Percentiles rank a stretch among this genome's conserved stretches.
phyloP scores from a whole-genome alignment of 306 rosid genomes.

The Alnus glutinosa region DNA sequence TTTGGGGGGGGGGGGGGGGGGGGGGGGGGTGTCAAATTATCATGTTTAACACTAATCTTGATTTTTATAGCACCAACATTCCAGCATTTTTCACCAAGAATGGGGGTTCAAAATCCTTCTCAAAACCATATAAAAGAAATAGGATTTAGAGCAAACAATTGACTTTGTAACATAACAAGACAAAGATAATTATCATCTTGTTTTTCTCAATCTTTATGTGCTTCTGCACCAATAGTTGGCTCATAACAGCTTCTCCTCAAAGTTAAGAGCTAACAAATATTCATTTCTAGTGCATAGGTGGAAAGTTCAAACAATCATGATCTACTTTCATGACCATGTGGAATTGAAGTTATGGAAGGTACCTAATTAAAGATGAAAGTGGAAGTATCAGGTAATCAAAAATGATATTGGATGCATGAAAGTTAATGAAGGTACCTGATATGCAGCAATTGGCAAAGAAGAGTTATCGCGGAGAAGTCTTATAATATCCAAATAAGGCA shows the following conservation, averaged over 20 bases:
- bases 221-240: not conserved
- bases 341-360: not conserved
- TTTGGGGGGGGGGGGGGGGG: too few species aligned
- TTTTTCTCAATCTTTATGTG: not conserved
- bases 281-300: not conserved
- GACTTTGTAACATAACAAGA: not conserved
- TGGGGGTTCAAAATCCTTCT: not conserved
- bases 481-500: constrained; percentile 87
- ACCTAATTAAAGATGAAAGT: too few species aligned
- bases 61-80: not conserved
- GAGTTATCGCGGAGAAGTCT: constrained; percentile 86
- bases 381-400: not conserved
- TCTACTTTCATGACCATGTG: not conserved
- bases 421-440: constrained; percentile 62
- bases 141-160: not conserved
- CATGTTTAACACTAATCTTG: not conserved
- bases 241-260: not conserved
- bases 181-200: not conserved
- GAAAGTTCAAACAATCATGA: not conserved
- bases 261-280: not conserved
- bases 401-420: not conserved
- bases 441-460: constrained; percentile 88
- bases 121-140: not conserved
- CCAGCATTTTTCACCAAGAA: not conserved
- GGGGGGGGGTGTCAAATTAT: too few species aligned